Evolutionary conservation across 345 rosid genomes (phyloP).

Genomic region (Salix exigua): DNA sequence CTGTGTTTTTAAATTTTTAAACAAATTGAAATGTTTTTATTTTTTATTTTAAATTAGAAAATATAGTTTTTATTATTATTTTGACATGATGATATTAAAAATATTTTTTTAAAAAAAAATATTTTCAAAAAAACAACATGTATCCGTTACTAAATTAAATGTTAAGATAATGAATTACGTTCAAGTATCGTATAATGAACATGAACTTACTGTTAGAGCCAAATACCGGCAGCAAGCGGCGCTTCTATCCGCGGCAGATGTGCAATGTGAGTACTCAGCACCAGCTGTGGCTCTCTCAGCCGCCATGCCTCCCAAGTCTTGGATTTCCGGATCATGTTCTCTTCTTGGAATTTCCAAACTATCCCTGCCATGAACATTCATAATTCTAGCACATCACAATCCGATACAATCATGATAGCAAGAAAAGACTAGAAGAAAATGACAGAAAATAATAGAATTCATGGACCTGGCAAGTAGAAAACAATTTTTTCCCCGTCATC

Average conservation of each 20-base stretch:
- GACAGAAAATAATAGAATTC: background rate
- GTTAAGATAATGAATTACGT: background rate
- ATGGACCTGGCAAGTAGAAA: background rate
- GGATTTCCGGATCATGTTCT: conserved; percentile 27
- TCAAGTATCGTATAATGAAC: background rate
- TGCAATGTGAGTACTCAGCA: conserved; percentile 34
- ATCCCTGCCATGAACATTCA: conserved; percentile 38
- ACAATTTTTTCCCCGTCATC: background rate
- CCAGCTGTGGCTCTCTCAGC: conserved; percentile 30
- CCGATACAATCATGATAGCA: background rate
- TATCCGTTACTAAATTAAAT: no score
- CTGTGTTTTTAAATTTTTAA: no score
- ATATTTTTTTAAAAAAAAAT: no score
- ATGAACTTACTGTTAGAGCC: conserved; percentile 55
- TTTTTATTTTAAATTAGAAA: no score
- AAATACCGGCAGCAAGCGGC: conserved; percentile 55
- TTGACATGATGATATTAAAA: no score
- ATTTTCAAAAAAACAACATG: no score
- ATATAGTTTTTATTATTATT: no score
- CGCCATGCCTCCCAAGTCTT: conserved; percentile 16
- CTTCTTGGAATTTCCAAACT: conserved; percentile 42
- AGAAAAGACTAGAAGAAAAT: background rate
- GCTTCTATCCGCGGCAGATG: conserved; percentile 43
- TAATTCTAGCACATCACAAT: background rate
- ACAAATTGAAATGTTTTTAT: no score